phyloP scores from a whole-genome alignment of 2,329 filamentous ascomycete genomes.

The Pseudogymnoascus sp. region DNA sequence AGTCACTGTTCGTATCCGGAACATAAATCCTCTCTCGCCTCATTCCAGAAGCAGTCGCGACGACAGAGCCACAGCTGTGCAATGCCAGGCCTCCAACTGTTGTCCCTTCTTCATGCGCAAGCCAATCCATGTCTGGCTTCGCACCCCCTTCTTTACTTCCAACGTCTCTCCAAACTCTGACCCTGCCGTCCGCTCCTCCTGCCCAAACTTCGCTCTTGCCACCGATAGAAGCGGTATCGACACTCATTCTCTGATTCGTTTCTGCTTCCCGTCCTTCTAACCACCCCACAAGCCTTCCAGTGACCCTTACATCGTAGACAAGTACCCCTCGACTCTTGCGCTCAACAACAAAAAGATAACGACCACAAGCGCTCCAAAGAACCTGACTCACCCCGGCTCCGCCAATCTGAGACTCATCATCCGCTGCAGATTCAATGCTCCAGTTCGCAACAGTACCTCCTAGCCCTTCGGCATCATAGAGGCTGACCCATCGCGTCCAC shows the following conservation, averaged over 20 bases:
- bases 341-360: slow-evolving; percentile 57
- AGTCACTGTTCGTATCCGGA: slow-evolving; percentile 1
- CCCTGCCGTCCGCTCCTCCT: slow-evolving; percentile 45
- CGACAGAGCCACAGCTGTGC: slow-evolving; percentile 28
- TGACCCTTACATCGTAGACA: slow-evolving; percentile 56
- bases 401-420: slow-evolving; percentile 41
- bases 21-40: slow-evolving; percentile 13
- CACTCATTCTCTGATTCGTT: slow-evolving; percentile 50
- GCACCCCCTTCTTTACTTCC: slow-evolving; percentile 39
- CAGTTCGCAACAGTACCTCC: slow-evolving; percentile 51
- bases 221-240: slow-evolving; percentile 45
- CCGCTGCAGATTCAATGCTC: slow-evolving; percentile 49
- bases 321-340: slow-evolving; percentile 47
- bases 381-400: slow-evolving; percentile 58
- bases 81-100: slow-evolving; percentile 13
- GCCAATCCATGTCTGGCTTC: slow-evolving; percentile 27
- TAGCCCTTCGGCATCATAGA: slow-evolving; percentile 53
- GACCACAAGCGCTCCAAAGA: slow-evolving; percentile 55
- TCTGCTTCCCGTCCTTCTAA: slow-evolving; percentile 43
- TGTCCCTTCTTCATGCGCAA: slow-evolving; percentile 27
- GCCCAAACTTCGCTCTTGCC: slow-evolving; percentile 51
- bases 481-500: slow-evolving; percentile 54
- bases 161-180: slow-evolving; percentile 53
- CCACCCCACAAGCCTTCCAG: slow-evolving; percentile 48
- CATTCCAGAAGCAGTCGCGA: slow-evolving; percentile 30